Evolutionary conservation across 2,329 filamentous ascomycete genomes (phyloP).

Genomic region (Penicillium sp.): DNA sequence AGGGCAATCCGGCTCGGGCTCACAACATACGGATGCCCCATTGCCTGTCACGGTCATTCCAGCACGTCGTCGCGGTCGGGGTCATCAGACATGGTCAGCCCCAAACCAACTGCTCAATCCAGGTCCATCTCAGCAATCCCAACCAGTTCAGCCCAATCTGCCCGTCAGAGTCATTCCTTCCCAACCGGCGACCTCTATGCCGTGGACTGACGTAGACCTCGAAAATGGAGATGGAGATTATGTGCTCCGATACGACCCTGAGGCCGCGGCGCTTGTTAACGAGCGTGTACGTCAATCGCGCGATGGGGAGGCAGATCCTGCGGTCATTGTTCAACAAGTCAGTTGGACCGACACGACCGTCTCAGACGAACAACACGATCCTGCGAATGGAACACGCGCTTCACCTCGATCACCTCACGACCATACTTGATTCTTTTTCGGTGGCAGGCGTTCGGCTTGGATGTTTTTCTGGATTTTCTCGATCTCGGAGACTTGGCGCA

Average conservation of each 20-base stretch:
- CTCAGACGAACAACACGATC: slow-evolving; percentile 12
- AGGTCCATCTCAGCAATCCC: slow-evolving; percentile 11
- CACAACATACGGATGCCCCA: slow-evolving; percentile 34
- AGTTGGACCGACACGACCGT: slow-evolving; percentile 18
- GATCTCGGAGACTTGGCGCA: not conserved
- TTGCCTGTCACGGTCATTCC: slow-evolving; percentile 58
- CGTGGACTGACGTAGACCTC: slow-evolving; percentile 48
- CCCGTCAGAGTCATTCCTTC: slow-evolving; percentile 57
- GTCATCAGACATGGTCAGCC: slow-evolving; percentile 52
- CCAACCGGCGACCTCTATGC: slow-evolving; percentile 49
- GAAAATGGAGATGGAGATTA: slow-evolving; percentile 25
- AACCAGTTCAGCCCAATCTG: slow-evolving; percentile 16
- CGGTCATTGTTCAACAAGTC: slow-evolving; percentile 8
- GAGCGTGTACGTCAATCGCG: slow-evolving; percentile 18
- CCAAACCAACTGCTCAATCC: slow-evolving; percentile 26
- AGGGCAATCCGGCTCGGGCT: slow-evolving; percentile 36
- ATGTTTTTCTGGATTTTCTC: not conserved
- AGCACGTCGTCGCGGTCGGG: slow-evolving; percentile 49
- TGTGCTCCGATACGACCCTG: slow-evolving; percentile 36
- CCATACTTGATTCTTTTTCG: not conserved
- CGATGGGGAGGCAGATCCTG: not conserved
- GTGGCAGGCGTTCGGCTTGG: not conserved
- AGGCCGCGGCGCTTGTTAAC: slow-evolving; percentile 35
- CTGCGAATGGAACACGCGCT: not conserved
- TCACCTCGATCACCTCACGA: not conserved